These are phyloP conservation scores for Stenogyne calaminthoides DNA, from an alignment of 305 asterid genomes.

Conservation along the genomic window DNA sequence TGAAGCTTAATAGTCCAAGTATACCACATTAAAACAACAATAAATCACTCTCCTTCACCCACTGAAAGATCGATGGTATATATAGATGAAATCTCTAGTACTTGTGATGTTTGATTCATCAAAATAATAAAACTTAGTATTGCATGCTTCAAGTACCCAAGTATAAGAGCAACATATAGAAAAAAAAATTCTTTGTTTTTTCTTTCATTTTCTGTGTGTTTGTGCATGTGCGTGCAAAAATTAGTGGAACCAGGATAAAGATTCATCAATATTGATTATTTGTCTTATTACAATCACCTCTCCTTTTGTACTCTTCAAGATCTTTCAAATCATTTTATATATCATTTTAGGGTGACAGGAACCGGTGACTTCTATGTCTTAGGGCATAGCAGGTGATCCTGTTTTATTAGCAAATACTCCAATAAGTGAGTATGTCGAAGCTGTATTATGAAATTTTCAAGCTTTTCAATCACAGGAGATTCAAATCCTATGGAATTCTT, in stretches of 20 bases:
- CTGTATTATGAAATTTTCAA: not conserved
- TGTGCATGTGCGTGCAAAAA: not conserved
- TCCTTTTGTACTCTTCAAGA: not conserved
- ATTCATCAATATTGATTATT: not conserved
- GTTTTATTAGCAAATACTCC: not conserved
- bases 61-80: not conserved
- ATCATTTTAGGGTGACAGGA: not conserved
- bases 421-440: not conserved
- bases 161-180: not conserved
- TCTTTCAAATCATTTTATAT: not conserved
- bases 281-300: not conserved
- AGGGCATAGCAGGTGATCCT: not conserved
- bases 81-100: conserved; percentile 5
- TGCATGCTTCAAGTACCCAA: not conserved
- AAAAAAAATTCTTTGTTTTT: not conserved
- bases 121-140: not conserved
- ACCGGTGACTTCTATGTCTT: not conserved
- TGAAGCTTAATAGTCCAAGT: not conserved
- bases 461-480: not conserved
- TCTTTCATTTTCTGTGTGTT: not conserved
- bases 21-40: conserved; percentile 7
- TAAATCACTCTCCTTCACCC: not conserved
- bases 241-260: not conserved
- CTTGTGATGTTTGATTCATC: conserved; percentile 14
- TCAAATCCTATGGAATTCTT: not conserved